Conservation (phyloP, 306 rosid genomes). For the Medicago arabica region DNA sequence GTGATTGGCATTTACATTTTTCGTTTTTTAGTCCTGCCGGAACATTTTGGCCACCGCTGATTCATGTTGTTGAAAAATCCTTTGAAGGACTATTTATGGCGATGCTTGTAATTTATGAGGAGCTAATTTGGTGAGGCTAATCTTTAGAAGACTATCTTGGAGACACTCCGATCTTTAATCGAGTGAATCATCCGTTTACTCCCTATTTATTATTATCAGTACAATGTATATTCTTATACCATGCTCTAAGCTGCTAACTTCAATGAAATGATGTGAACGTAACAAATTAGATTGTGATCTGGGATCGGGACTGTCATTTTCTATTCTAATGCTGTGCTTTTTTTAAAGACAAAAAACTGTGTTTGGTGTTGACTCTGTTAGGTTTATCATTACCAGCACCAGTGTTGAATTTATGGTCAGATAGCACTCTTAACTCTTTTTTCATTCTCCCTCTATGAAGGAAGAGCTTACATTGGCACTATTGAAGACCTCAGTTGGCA, state of each 20-base stretch:
- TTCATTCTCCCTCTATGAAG: conserved; percentile 50
- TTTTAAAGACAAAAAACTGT: conserved; percentile 8
- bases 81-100: not conserved
- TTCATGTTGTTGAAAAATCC: not conserved
- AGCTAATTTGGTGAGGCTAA: no score
- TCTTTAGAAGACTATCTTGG: not conserved
- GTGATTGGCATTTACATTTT: no score
- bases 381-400: not conserved
- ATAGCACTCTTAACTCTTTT: conserved; percentile 34
- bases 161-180: not conserved
- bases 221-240: not conserved
- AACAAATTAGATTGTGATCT: conserved; percentile 28
- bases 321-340: conserved; percentile 12
- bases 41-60: not conserved
- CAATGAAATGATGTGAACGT: not conserved
- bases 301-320: not conserved
- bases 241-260: not conserved
- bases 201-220: not conserved
- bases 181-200: not conserved
- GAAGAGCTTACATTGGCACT: conserved; percentile 76
- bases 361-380: conserved; percentile 1
- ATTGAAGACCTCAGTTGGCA: conserved; percentile 47
- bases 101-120: not conserved
- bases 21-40: not conserved
- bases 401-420: conserved; percentile 13